Conservation (phyloP, 306 rosid species). For the Acmispon strigosus region DNA sequence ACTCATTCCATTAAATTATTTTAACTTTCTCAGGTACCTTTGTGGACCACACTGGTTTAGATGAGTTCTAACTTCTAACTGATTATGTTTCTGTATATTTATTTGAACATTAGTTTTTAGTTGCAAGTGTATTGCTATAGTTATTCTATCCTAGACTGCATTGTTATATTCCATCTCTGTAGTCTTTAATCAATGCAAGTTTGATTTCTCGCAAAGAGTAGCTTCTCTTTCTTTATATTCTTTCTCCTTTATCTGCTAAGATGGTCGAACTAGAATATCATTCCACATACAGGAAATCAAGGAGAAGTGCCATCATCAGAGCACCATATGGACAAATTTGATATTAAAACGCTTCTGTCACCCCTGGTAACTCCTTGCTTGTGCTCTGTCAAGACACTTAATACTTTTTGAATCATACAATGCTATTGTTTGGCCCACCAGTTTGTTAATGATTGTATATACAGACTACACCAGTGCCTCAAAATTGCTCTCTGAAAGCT, state of each 20-base stretch:
- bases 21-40: slow-evolving; percentile 2
- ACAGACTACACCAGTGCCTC: slow-evolving; percentile 43
- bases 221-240: background rate
- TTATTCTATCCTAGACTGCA: background rate
- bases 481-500: slow-evolving; percentile 30
- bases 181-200: slow-evolving; percentile 16
- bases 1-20: background rate
- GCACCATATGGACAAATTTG: slow-evolving; percentile 26
- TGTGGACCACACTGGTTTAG: background rate
- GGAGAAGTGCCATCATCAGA: slow-evolving; percentile 33
- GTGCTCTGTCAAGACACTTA: background rate
- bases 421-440: slow-evolving; percentile 11
- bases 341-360: slow-evolving; percentile 30
- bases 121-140: slow-evolving; percentile 1
- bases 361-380: slow-evolving; percentile 36
- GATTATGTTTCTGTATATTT: background rate
- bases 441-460: slow-evolving; percentile 28
- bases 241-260: slow-evolving; percentile 5
- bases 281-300: slow-evolving; percentile 32
- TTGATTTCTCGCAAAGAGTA: slow-evolving; percentile 15
- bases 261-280: slow-evolving; percentile 8
- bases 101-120: background rate
- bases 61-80: background rate
- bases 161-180: background rate
- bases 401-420: background rate